phyloP scores from a whole-genome alignment of 2,329 filamentous ascomycete genomes.

The Cladosporium sphaerospermum region DNA sequence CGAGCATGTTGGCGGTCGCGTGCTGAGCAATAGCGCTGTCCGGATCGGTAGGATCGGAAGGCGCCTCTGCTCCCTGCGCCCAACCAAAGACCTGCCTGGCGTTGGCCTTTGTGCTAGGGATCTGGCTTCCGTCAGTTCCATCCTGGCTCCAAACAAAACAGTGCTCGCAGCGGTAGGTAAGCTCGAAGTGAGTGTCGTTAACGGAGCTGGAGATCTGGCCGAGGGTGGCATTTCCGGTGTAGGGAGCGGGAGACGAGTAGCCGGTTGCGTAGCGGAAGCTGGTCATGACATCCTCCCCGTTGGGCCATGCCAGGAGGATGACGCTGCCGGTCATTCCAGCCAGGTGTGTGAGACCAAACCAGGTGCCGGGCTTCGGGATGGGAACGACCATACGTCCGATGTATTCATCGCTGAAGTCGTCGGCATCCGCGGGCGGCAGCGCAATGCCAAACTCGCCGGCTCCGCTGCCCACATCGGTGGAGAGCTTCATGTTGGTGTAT shows the following conservation, averaged over 20 bases:
- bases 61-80: conserved; percentile 24
- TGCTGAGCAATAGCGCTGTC: conserved; percentile 48
- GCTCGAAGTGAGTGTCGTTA: conserved; percentile 52
- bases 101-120: conserved; percentile 29
- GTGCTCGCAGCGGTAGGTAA: conserved; percentile 59
- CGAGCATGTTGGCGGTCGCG: conserved; percentile 49
- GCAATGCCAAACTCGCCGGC: conserved; percentile 51
- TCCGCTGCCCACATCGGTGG: conserved; percentile 36
- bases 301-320: conserved; percentile 54
- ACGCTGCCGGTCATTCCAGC: conserved; percentile 54
- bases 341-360: conserved; percentile 53
- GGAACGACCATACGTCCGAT: conserved; percentile 51
- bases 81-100: conserved; percentile 28
- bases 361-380: conserved; percentile 43
- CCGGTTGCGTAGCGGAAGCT: conserved; percentile 54
- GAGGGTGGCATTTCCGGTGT: conserved; percentile 56
- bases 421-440: conserved; percentile 41
- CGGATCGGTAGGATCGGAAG: conserved; percentile 29
- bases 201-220: conserved; percentile 55
- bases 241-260: conserved; percentile 53
- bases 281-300: conserved; percentile 48
- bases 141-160: conserved; percentile 41
- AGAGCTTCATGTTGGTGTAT: conserved; percentile 47
- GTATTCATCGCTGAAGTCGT: conserved; percentile 45
- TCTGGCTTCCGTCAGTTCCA: conserved; percentile 34